Evolutionary conservation across 2,329 filamentous ascomycete species (phyloP).

Genomic region (Emmonsia crescens): DNA sequence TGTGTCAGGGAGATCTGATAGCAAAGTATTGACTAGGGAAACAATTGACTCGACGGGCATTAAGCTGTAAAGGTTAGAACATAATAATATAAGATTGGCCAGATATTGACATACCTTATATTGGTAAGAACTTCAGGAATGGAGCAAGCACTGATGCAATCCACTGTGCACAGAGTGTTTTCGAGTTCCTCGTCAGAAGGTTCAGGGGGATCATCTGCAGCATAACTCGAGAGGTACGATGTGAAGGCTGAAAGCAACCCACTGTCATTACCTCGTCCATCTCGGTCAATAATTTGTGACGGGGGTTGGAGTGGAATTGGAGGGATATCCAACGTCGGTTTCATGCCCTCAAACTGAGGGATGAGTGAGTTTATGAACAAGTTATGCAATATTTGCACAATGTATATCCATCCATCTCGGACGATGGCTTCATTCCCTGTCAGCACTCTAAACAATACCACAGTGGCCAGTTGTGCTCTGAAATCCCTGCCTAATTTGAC

Average conservation of each 20-base stretch:
- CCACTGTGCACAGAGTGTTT: constrained; percentile 85
- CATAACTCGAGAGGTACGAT: constrained; percentile 96
- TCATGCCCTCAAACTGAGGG: constrained; percentile 62
- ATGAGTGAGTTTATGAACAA: constrained; percentile 92
- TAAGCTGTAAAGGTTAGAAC: constrained; percentile 35
- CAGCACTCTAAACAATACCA: constrained; percentile 90
- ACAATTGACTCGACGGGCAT: constrained; percentile 51
- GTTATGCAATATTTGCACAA: constrained; percentile 87
- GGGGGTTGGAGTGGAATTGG: constrained; percentile 83
- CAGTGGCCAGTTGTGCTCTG: constrained; percentile 81
- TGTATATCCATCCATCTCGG: constrained; percentile 47
- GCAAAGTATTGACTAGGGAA: constrained; percentile 58
- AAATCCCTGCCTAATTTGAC: constrained; percentile 92
- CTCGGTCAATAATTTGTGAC: constrained; percentile 85
- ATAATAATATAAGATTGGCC: constrained; percentile 3
- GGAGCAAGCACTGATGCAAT: constrained; percentile 83
- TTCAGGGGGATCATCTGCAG: constrained; percentile 92
- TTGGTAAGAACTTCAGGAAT: constrained; percentile 75
- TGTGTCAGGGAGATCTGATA: constrained; percentile 76
- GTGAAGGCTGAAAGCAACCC: constrained; percentile 91
- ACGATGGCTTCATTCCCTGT: constrained; percentile 73
- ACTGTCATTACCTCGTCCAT: constrained; percentile 62
- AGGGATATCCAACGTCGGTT: constrained; percentile 58
- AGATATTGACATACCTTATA: constrained; percentile 47
- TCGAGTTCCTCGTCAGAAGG: constrained; percentile 95